Evolutionary conservation across 257 asterid species (phyloP), one percentile per base, ranked within the genome.

Genomic region (Ballota nigra): DNA sequence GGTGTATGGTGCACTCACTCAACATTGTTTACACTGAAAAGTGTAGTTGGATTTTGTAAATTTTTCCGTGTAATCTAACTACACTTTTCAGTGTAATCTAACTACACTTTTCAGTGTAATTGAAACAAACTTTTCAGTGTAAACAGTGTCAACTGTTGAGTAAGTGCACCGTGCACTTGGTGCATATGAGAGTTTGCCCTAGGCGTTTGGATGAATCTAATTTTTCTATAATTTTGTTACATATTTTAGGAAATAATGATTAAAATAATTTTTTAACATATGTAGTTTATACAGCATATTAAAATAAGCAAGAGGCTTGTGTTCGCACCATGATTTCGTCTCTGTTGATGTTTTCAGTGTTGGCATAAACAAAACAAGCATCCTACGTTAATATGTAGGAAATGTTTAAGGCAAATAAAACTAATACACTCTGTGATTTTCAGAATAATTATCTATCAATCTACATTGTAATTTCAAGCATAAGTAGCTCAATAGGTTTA

Each of bases 371-470:
- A 15, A 43, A 38, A 34, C 8, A 5, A 19, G 11, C 40, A 19
- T 11, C 3, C 43, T 75, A 22, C 63, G 8, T 76, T 67, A 45
- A 34, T 34, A 5, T 52, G 47, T 52, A 36, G 34, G 71, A 64
- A 23, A n/a, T 45, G 13, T 4, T 26, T 52, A 0, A 28, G 31
- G 31, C 61, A 49, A 36, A 36, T 15, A 55, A 38, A 28, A 61
- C 18, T 38, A 67, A 49, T 62, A 11, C 20, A n/a, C 18, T 9
- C 11, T 61, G 24, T 43, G 36, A 18, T 62, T 69, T 51, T 62
- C 47, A 4, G 7, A 40, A 40, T 12, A 51, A 29, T 22, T 43
- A 23, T 1, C 28, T 24, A 57, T 23, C 31, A 24, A 19, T 41
- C 22, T 16, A 20, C 12, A 20, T 6, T 20, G 34, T 38, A 65